phyloP scores from a whole-genome alignment of 176 grass and related monocot species.

The Metroxylon sagu region DNA sequence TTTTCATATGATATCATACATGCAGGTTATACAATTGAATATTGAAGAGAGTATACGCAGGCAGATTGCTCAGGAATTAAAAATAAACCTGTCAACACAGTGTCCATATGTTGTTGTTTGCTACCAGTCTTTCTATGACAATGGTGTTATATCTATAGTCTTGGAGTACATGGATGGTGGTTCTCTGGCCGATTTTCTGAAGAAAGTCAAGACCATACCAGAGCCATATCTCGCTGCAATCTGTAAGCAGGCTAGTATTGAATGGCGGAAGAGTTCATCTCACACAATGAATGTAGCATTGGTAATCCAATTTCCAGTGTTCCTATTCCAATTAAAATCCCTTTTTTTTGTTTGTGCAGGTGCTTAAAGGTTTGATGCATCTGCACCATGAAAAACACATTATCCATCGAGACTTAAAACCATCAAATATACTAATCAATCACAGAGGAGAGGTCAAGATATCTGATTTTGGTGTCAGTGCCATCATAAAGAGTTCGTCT shows the following conservation, averaged over 20 bases:
- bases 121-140: constrained; percentile 89
- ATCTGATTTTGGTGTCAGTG: constrained; percentile 98
- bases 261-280: constrained; percentile 9
- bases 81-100: constrained; percentile 73
- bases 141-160: constrained; percentile 82
- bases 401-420: constrained; percentile 92
- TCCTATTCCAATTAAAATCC: too few relatives aligned
- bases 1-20: not conserved
- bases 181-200: constrained; percentile 73
- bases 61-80: constrained; percentile 81
- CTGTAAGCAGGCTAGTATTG: constrained; percentile 86
- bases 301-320: too few relatives aligned
- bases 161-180: constrained; percentile 98
- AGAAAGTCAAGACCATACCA: constrained; percentile 69
- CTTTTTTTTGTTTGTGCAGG: constrained; percentile 34
- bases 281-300: too few relatives aligned
- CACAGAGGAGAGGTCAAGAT: constrained; percentile 93
- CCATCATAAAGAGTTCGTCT: constrained; percentile 70
- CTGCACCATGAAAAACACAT: constrained; percentile 73
- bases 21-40: constrained; percentile 87
- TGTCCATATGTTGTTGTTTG: constrained; percentile 63
- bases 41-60: constrained; percentile 61
- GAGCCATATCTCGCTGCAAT: constrained; percentile 90
- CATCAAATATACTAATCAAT: constrained; percentile 96
- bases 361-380: constrained; percentile 67